Evolutionary conservation across 257 asterid species (phyloP), one percentile per base, ranked within the genome.

Genomic region (Lycium ferocissimum): DNA sequence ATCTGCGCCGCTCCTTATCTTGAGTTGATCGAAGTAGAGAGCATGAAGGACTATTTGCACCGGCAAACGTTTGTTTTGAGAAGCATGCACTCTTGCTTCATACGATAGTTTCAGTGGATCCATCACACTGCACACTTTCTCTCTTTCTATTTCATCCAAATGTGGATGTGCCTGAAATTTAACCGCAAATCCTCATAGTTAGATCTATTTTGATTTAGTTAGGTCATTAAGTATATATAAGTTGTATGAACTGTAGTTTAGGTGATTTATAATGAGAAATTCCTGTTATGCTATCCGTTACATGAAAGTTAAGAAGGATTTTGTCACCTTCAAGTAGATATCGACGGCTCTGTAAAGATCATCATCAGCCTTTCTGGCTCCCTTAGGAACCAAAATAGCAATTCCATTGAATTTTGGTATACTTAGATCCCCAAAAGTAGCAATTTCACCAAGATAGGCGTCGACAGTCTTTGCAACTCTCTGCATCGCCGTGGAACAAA

Each of bases 31-130:
- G 53, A 93, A 95, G 87, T 97, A 97, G 5, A 97, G 91, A 0
- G 98, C 98, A 62, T 95, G 98, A 59, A 97, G 95, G n/a, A 97
- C 99, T 84, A 95, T 92, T 40, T 95, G 98, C 10, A 95, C 99
- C 0, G 99, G 99, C 38, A 95, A 85, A 0, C 99, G 96, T 79
- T 97, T 97, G 92, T 97, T 97, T 61, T 97, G 98, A 5, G 99
- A 97, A 2, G 99, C 98, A 58, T 97, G 99, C 0, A 97, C 92
- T 66, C 98, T 85, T 2, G 98, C 99, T 49, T 97, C 98, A 51
- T 95, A 92, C 11, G 99, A 95, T 26, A 97, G 91, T 80, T 93
- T 95, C 17, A 97, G 90, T 0, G 99, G 91, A 87, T 97, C 99
- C 98, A 97, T 93, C 75, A 94, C 96, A 38, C 97, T 94, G 83